These are phyloP conservation scores for Tremellales sp. DNA, from an alignment of 1,284 basidiomycete species.

Conservation along the genomic window DNA sequence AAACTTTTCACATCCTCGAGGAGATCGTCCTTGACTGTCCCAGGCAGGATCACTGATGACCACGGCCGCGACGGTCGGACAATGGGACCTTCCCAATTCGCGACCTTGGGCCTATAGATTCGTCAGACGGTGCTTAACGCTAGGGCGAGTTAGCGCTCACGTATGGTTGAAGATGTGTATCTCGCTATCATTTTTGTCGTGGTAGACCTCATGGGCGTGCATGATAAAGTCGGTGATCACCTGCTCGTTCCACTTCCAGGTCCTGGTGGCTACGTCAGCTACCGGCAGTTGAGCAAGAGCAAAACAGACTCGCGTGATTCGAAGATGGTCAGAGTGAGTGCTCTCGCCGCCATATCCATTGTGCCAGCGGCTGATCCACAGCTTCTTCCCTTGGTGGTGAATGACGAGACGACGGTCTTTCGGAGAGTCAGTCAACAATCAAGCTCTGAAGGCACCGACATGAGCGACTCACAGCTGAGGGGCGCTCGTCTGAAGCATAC, in stretches of 20 bases:
- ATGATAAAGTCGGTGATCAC: conserved; percentile 15
- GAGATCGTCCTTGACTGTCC: conserved; percentile 19
- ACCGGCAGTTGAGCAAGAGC: too few relatives aligned
- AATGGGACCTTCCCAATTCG: conserved; percentile 19
- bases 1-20: conserved; percentile 23
- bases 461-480: too few relatives aligned
- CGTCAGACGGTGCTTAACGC: not conserved
- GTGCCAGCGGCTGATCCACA: too few relatives aligned
- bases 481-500: too few relatives aligned
- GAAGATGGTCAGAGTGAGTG: too few relatives aligned
- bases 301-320: too few relatives aligned
- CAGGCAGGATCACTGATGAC: conserved; percentile 28
- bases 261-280: too few relatives aligned
- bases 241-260: not conserved
- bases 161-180: conserved; percentile 25
- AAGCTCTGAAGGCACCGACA: too few relatives aligned
- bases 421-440: too few relatives aligned
- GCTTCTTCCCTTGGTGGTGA: too few relatives aligned
- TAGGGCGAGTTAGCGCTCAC: not conserved
- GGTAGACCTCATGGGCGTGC: conserved; percentile 17
- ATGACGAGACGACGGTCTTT: too few relatives aligned
- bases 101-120: not conserved
- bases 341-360: too few relatives aligned
- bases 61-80: conserved; percentile 23
- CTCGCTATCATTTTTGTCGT: conserved; percentile 19